Evolutionary conservation across 1,284 basidiomycete species (phyloP).

Genomic region (Coriolopsis trogii): DNA sequence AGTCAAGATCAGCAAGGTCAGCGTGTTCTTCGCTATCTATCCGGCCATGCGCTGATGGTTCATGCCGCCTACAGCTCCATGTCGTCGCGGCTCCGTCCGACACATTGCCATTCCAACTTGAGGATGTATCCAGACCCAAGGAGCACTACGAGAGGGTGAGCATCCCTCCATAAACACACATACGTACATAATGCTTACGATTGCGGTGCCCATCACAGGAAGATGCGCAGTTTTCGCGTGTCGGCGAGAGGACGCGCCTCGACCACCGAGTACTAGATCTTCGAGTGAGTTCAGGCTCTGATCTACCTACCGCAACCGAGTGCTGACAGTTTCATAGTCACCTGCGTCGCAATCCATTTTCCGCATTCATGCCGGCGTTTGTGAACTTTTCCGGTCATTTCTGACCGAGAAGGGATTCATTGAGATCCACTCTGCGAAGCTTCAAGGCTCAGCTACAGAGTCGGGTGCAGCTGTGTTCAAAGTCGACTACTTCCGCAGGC

Average conservation of each 20-base stretch:
- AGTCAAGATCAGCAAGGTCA: conserved; percentile 58
- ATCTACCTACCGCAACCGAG: background rate
- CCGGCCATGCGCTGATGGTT: background rate
- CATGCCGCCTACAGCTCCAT: conserved; percentile 42
- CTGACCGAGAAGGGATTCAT: conserved; percentile 57
- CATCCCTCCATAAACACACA: no score
- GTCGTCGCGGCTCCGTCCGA: conserved; percentile 54
- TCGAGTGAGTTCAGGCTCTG: conserved; percentile 37
- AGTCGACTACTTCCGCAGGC: conserved; percentile 69
- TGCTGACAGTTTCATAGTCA: conserved; percentile 34
- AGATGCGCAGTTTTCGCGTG: conserved; percentile 41
- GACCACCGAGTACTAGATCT: conserved; percentile 73
- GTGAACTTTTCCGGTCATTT: conserved; percentile 64
- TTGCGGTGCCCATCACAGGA: conserved; percentile 35
- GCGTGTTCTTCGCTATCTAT: conserved; percentile 25
- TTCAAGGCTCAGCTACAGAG: conserved; percentile 75
- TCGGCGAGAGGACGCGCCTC: conserved; percentile 62
- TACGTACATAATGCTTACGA: background rate
- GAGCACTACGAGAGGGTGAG: conserved; percentile 22
- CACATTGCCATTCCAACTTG: conserved; percentile 36
- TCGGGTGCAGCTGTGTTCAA: conserved; percentile 73
- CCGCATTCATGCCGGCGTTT: conserved; percentile 64
- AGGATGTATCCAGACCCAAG: conserved; percentile 44
- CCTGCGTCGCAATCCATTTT: conserved; percentile 74
- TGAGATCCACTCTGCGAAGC: conserved; percentile 74